Evolutionary conservation across 2,329 filamentous ascomycete species (phyloP).

Genomic region (Remersonia thermophila): DNA sequence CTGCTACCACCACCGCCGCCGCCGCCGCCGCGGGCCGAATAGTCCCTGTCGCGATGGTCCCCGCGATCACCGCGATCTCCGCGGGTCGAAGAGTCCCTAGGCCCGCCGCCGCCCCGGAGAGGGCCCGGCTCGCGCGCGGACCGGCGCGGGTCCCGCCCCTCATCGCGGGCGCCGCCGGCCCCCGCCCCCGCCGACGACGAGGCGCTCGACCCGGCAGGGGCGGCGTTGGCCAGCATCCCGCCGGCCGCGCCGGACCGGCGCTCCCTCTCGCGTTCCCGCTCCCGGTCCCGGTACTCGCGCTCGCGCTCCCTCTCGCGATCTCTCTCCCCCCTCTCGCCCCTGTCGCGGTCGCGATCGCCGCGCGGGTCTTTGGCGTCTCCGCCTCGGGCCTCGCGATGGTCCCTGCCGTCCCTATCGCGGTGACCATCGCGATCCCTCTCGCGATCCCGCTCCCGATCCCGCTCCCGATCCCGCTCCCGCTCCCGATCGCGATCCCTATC

Average conservation of each 20-base stretch:
- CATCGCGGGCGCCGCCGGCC: slow-evolving; percentile 8
- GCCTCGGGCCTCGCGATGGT: too few relatives aligned
- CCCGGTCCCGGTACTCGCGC: slow-evolving; percentile 14
- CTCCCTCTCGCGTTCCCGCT: neutral
- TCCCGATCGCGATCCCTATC: neutral
- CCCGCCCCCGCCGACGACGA: slow-evolving; percentile 14
- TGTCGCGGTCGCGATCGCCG: too few relatives aligned
- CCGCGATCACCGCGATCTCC: too few relatives aligned
- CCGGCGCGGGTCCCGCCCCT: slow-evolving; percentile 18
- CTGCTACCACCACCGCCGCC: slow-evolving; percentile 21
- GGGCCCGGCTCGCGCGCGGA: slow-evolving; percentile 20
- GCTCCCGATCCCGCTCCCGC: neutral
- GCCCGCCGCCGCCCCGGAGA: slow-evolving; percentile 13
- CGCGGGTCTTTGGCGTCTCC: too few relatives aligned
- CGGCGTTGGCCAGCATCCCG: slow-evolving; percentile 26
- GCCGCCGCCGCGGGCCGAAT: slow-evolving; percentile 19
- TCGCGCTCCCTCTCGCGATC: neutral
- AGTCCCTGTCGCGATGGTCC: slow-evolving; percentile 6
- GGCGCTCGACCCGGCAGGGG: slow-evolving; percentile 9
- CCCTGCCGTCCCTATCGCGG: neutral
- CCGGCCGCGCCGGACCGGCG: slow-evolving; percentile 28
- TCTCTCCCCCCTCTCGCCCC: too few relatives aligned
- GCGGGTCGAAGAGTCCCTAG: slow-evolving; percentile 18
- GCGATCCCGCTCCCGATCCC: neutral
- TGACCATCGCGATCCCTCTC: neutral